Percentiles rank a stretch among this genome's conserved stretches.
Conservation (phyloP, 1,284 basidiomycete species). For the Boletellus deceptivus region DNA sequence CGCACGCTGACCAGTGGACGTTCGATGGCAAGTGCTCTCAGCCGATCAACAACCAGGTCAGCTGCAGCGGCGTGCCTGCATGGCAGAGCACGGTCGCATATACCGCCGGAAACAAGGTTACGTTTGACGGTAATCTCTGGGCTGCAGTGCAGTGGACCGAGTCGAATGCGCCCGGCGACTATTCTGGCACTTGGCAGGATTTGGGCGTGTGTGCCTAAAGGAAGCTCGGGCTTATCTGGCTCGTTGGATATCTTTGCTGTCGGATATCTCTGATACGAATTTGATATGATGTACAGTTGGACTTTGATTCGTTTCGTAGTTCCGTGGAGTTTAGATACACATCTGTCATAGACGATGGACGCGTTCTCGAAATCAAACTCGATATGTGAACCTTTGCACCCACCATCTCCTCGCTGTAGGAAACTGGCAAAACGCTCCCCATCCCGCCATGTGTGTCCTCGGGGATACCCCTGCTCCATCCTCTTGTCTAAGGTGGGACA, state of each 20-base stretch:
- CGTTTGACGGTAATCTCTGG: slow-evolving; percentile 20
- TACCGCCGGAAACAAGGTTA: slow-evolving; percentile 13
- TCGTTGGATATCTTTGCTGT: no score
- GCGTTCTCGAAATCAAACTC: no score
- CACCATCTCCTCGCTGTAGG: no score
- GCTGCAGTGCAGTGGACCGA: slow-evolving; percentile 24
- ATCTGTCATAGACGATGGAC: no score
- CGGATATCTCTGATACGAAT: no score
- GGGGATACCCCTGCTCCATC: no score
- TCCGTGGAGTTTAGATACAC: no score
- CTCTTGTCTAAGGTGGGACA: no score
- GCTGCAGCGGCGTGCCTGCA: slow-evolving; percentile 18
- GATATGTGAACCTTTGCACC: no score
- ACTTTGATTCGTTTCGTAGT: not conserved
- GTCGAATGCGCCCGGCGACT: slow-evolving; percentile 25
- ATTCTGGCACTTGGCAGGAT: slow-evolving; percentile 29
- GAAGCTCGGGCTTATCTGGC: no score
- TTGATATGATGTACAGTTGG: not conserved
- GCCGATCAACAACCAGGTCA: slow-evolving; percentile 24
- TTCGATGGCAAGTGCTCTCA: slow-evolving; percentile 10
- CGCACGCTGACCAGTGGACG: slow-evolving; percentile 24
- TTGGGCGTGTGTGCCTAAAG: slow-evolving; percentile 18
- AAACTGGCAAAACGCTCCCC: no score
- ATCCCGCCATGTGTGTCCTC: no score
- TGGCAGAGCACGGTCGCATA: slow-evolving; percentile 21